A percentile compares a stretch with the other conserved stretches of the same genome.
Conservation (phyloP, 768 basidiomycete species). For the Leccinum imitatum region DNA sequence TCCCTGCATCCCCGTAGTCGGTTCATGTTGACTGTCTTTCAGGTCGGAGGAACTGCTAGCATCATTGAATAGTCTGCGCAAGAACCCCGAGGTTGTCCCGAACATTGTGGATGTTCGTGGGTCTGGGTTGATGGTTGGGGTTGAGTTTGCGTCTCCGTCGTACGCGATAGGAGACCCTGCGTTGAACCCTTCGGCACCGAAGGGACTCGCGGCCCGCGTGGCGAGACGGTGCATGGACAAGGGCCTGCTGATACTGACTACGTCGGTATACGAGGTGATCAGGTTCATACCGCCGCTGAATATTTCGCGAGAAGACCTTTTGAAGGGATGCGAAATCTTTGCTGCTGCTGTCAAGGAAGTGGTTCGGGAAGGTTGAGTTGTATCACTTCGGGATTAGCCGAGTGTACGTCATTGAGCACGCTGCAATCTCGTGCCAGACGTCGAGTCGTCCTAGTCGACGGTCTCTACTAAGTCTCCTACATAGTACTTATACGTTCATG, state of each 20-base stretch:
- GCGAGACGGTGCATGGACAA: slow-evolving; percentile 81
- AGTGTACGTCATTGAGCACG: slow-evolving; percentile 9
- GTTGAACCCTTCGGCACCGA: slow-evolving; percentile 37
- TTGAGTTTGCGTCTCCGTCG: slow-evolving; percentile 72
- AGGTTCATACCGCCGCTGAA: slow-evolving; percentile 94
- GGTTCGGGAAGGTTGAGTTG: slow-evolving; percentile 39
- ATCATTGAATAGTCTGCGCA: slow-evolving; percentile 54
- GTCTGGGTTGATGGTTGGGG: slow-evolving; percentile 82
- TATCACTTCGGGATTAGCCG: slow-evolving; percentile 10
- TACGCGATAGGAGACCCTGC: slow-evolving; percentile 51
- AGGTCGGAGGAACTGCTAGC: slow-evolving; percentile 75
- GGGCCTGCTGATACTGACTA: slow-evolving; percentile 85
- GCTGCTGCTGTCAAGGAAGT: slow-evolving; percentile 70
- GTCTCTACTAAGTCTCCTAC: neutral
- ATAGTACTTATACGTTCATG: neutral
- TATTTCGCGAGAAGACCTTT: slow-evolving; percentile 71
- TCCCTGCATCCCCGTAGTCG: neutral
- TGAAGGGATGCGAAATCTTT: slow-evolving; percentile 65
- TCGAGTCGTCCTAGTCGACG: slow-evolving; percentile 11
- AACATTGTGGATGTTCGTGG: slow-evolving; percentile 87
- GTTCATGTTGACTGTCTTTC: slow-evolving; percentile 3
- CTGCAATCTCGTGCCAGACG: neutral
- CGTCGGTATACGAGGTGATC: slow-evolving; percentile 83
- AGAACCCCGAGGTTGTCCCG: slow-evolving; percentile 49
- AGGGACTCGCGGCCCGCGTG: slow-evolving; percentile 65